Evolutionary conservation across 345 rosid species (phyloP).

Genomic region (Linum trigynum): DNA sequence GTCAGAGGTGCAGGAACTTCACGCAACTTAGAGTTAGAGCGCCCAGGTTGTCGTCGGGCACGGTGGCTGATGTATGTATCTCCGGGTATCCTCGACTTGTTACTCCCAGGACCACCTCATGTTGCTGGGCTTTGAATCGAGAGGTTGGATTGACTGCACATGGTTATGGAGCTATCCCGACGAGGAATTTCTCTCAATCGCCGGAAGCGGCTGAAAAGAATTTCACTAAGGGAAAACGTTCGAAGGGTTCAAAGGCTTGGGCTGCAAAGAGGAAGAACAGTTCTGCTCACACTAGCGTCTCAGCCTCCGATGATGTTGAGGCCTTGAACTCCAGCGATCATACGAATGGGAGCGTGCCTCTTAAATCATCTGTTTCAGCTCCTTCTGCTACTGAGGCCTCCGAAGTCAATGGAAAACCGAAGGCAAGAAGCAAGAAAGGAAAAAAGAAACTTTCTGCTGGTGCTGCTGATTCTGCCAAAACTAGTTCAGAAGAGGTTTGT

Average conservation of each 20-base stretch:
- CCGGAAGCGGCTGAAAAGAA: not conserved
- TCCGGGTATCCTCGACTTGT: not conserved
- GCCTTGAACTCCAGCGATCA: not conserved
- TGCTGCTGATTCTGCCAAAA: constrained; percentile 13
- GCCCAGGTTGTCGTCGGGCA: not conserved
- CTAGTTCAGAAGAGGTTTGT: constrained; percentile 31
- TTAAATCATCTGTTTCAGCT: not conserved
- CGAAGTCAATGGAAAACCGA: not conserved
- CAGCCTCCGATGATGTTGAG: not conserved
- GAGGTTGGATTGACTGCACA: not conserved
- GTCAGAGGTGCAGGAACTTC: not conserved
- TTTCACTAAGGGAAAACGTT: not conserved
- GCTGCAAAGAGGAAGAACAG: not conserved
- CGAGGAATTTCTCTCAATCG: not conserved
- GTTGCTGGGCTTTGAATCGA: not conserved
- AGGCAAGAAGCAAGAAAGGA: not conserved
- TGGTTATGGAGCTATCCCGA: not conserved
- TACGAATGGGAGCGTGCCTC: not conserved
- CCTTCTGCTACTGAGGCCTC: not conserved
- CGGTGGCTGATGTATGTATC: not conserved
- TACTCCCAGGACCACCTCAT: not conserved
- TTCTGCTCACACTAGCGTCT: not conserved
- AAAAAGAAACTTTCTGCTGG: not conserved
- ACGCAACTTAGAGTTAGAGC: not conserved
- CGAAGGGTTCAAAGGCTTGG: not conserved